Evolutionary conservation across 805 yeast species (phyloP), one percentile per base, ranked within the genome.

Genomic region (Suhomyces sp.): DNA sequence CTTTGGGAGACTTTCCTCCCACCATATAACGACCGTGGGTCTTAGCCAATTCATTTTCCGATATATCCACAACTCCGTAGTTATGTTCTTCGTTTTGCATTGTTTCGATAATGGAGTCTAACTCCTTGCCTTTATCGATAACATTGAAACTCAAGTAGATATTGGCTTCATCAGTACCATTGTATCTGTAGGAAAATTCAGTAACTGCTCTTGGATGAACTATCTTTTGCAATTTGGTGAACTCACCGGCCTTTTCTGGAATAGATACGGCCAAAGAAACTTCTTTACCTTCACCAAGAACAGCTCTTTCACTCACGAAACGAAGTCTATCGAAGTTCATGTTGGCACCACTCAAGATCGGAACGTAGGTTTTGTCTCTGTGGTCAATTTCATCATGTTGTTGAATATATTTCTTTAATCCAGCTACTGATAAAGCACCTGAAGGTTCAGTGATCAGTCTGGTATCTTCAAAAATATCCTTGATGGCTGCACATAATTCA

Each of bases 271-370:
- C 77, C 72, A 93, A 71, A 52, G 95, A 91, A 5, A 88, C 95
- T 67, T 93, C 99, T 49, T 83, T 86, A 37, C 98, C 98, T 59
- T 91, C 98, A 65, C 98, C 99, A n/a, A 93, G 73, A 33, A 87
- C 95, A 10, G 98, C 97, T 63, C 99, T 82, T 63, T 93, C 99
- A 39, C 95, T 79, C 14, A 93, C 97, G 60, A 93, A 93, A 58
- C 99, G 76, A 51, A 93, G 72, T 51, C 99, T 76, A 62, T 91
- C 98, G 56, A 93, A 93, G 67, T 95, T 91, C 95, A 93, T 90
- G 63, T 93, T 93, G 22, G 99, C 99, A 40, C 99, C 99, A 14
- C 95, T 83, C 38, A 93, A 70, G 15, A 93, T 74, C 5, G 97
- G 91, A 25, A 86, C 83, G 51, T 87, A 88, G 1, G 87, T 79